Evolutionary conservation across 2,329 filamentous ascomycete species (phyloP), one percentile per base, ranked within the genome.

Genomic region (Colletotrichum destructivum): DNA sequence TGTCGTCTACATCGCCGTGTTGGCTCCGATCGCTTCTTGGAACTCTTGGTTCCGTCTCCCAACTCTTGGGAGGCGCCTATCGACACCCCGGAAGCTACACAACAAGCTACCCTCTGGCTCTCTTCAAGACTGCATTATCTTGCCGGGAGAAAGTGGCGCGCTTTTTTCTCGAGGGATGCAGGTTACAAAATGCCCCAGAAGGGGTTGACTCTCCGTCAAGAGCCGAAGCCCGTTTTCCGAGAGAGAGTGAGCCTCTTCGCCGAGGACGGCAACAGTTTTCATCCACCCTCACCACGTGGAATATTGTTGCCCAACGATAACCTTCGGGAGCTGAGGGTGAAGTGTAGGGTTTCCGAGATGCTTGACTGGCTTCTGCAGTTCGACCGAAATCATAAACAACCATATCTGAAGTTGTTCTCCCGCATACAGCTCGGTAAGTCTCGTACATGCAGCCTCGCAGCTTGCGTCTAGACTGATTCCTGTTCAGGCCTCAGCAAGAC

Each of bases 11-110:
- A 81, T 23, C 85, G 90, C 15, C 85, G 85, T 5, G 90, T 90
- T 73, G 89, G 90, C 0, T 79, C 85, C 0, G 89, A 92, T 73
- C 84, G 90, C 0, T 91, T 91, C 56, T 72, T 92, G 1, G 88
- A 91, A 64, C 69, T 92, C 0, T 77, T 84, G 5, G 81, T 91
- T 6, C 89, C 89, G 0, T 82, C 82, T 0, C 81, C 84, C 0
- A 78, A 79, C 0, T 72, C 76, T 0, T 79, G 80, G 0, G 73
- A 78, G 1, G 74, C 82, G 0, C 74, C 81, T 0, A 76, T 86
- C 38, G 49, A 62, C 6, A 47, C 6, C 21, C 46, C 59, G 4
- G 40, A 63, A 15, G 18, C 35, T 11, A 59, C 52, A 3, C 23
- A 60, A n/a, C 44, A 69, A 2, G 46, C 63, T 13, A 79, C 84